Percentiles rank a stretch among this genome's conserved stretches.
These are phyloP conservation scores for Phoma herbarum DNA, from an alignment of 2,329 filamentous ascomycete species.

Conservation along the genomic window DNA sequence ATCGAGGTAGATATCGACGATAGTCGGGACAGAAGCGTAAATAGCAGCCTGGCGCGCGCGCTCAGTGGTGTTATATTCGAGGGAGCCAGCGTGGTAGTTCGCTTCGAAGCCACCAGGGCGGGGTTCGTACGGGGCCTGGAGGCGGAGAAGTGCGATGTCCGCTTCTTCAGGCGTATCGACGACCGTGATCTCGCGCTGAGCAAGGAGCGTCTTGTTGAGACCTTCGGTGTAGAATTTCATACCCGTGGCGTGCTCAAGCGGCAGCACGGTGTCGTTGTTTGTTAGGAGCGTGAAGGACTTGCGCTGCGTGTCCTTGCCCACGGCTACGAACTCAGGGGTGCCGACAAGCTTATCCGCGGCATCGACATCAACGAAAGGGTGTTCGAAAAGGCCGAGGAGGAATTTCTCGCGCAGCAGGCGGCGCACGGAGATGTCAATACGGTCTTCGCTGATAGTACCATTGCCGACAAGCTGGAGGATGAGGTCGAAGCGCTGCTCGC, in stretches of 20 bases:
- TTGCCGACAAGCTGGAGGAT: constrained; percentile 58
- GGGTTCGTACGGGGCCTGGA: constrained; percentile 53
- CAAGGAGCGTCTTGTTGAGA: constrained; percentile 45
- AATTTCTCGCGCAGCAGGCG: constrained; percentile 62
- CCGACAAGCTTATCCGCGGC: constrained; percentile 55
- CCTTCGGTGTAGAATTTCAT: constrained; percentile 51
- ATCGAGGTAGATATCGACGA: constrained; percentile 58
- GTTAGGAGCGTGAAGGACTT: constrained; percentile 50
- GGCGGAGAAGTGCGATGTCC: constrained; percentile 54
- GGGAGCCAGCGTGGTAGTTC: constrained; percentile 52
- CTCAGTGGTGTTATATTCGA: constrained; percentile 55
- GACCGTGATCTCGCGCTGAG: constrained; percentile 43
- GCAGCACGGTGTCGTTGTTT: constrained; percentile 46
- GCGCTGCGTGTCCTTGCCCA: constrained; percentile 52
- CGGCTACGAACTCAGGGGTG: constrained; percentile 54
- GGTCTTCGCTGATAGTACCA: constrained; percentile 54
- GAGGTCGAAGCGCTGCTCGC: constrained; percentile 60
- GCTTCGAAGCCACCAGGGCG: constrained; percentile 55
- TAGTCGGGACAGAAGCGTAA: constrained; percentile 51
- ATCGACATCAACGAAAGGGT: constrained; percentile 60
- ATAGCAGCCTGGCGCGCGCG: constrained; percentile 52
- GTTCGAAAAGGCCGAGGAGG: constrained; percentile 61
- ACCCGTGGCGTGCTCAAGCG: constrained; percentile 30
- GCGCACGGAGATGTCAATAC: constrained; percentile 58
- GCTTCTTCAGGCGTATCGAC: constrained; percentile 52